A percentile compares a stretch with the other conserved stretches of the same genome.
Conservation (phyloP, 2,329 filamentous ascomycete genomes). For the Trichothecium sympodiale region DNA sequence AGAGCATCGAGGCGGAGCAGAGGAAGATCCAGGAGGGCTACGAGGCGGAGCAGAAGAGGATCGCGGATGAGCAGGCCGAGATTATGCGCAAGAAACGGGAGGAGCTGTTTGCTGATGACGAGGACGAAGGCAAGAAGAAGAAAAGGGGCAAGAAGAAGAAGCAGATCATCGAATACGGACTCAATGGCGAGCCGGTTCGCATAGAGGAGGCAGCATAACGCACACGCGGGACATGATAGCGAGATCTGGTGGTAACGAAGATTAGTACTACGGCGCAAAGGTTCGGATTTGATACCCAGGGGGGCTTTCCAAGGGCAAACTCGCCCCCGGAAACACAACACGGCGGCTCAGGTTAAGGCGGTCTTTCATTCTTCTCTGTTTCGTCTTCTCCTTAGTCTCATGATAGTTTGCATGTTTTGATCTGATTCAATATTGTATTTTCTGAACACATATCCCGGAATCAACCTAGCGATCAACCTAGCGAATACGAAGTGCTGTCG, state of each 20-base stretch:
- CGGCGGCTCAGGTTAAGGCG: no score
- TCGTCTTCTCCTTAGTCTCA: no score
- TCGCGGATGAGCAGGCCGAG: constrained; percentile 35
- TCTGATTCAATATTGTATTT: no score
- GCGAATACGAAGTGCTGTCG: no score
- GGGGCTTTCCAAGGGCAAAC: no score
- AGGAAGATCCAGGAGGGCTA: constrained; percentile 33
- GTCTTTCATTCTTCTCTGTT: no score
- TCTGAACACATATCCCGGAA: no score
- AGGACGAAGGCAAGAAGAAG: constrained; percentile 16
- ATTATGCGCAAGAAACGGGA: constrained; percentile 35
- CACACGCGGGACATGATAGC: neutral
- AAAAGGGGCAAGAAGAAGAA: constrained; percentile 19
- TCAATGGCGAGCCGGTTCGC: constrained; percentile 24
- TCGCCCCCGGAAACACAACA: no score
- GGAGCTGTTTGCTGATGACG: constrained; percentile 33
- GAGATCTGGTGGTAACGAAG: neutral
- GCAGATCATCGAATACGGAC: constrained; percentile 21
- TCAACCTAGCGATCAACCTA: no score
- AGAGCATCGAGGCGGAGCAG: constrained; percentile 44
- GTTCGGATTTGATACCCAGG: constrained; percentile 1
- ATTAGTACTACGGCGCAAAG: neutral
- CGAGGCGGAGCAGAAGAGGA: constrained; percentile 29
- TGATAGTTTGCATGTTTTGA: no score
- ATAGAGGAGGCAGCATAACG: constrained; percentile 5